These are phyloP conservation scores for Agaricus bisporus DNA, from an alignment of 768 basidiomycete species.

Conservation along the genomic window DNA sequence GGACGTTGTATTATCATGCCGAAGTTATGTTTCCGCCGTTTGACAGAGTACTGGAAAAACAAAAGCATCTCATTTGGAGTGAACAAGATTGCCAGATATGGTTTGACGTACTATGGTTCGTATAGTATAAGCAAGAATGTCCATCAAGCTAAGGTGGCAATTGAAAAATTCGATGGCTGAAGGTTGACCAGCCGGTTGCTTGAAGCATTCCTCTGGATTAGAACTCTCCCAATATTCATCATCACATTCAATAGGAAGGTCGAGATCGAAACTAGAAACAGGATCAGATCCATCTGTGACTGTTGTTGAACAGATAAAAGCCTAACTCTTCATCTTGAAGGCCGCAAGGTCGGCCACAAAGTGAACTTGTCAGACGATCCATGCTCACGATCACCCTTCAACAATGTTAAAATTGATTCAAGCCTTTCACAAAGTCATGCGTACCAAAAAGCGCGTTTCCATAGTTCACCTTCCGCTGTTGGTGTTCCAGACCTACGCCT, in stretches of 20 bases:
- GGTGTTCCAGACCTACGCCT: slow-evolving; percentile 27
- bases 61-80: background rate
- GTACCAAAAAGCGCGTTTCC: slow-evolving; percentile 66
- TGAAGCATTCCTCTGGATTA: slow-evolving; percentile 27
- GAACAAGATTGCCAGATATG: background rate
- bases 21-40: slow-evolving; percentile 46
- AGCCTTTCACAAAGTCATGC: background rate
- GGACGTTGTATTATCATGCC: slow-evolving; percentile 42
- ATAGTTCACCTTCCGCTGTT: slow-evolving; percentile 60
- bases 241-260: slow-evolving; percentile 54
- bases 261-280: slow-evolving; percentile 57
- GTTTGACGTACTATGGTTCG: slow-evolving; percentile 46
- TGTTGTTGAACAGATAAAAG: background rate
- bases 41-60: slow-evolving; percentile 60
- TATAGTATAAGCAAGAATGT: slow-evolving; percentile 55
- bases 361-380: slow-evolving; percentile 40
- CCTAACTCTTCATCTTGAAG: slow-evolving; percentile 69
- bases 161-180: slow-evolving; percentile 53
- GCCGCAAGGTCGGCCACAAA: slow-evolving; percentile 63
- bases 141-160: slow-evolving; percentile 46
- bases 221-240: slow-evolving; percentile 69
- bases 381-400: slow-evolving; percentile 43
- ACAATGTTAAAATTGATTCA: too few species aligned
- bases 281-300: background rate
- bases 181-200: slow-evolving; percentile 56